Percentiles rank a stretch among this genome's conserved stretches.
These are phyloP conservation scores for Mycena amicta DNA, from an alignment of 768 basidiomycete species.

Conservation along the genomic window DNA sequence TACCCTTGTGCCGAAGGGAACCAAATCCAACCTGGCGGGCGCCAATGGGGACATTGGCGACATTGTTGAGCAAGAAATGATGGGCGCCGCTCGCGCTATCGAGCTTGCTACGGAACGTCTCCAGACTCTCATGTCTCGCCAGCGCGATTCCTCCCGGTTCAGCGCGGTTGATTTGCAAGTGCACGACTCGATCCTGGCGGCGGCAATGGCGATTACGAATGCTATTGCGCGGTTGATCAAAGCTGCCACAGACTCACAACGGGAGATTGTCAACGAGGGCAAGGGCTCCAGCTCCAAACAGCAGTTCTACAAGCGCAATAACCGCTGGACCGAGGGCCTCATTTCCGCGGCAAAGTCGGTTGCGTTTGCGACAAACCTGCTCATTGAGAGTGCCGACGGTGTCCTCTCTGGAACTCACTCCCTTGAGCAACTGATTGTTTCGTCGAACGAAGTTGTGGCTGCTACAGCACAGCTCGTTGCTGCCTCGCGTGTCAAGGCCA, in stretches of 20 bases:
- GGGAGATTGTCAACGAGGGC: conserved; percentile 96
- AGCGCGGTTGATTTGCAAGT: conserved; percentile 93
- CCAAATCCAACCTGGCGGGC: conserved; percentile 68
- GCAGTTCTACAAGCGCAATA: conserved; percentile 99
- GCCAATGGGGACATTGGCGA: conserved; percentile 94
- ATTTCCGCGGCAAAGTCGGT: conserved; percentile 98
- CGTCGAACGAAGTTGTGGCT: conserved; percentile 98
- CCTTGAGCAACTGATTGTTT: conserved; percentile 97
- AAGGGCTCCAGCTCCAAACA: conserved; percentile 89
- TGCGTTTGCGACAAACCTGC: conserved; percentile 91
- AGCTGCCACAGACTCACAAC: conserved; percentile 96
- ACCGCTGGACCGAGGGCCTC: conserved; percentile 98
- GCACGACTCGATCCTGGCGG: conserved; percentile 93
- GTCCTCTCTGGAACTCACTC: conserved; percentile 96
- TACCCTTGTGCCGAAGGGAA: conserved; percentile 79
- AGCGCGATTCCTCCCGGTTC: conserved; percentile 84
- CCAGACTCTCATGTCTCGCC: conserved; percentile 89
- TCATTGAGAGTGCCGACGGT: conserved; percentile 98
- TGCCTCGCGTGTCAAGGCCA: conserved; percentile 96
- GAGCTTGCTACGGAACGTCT: conserved; percentile 89
- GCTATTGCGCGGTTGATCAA: conserved; percentile 94
- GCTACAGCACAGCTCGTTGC: conserved; percentile 98
- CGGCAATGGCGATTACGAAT: conserved; percentile 93
- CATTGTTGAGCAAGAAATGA: conserved; percentile 96
- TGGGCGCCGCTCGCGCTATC: conserved; percentile 88